A percentile compares a stretch with the other conserved stretches of the same genome.
phyloP scores from a whole-genome alignment of 2,329 filamentous ascomycete genomes.

The Xylaria polymorpha region DNA sequence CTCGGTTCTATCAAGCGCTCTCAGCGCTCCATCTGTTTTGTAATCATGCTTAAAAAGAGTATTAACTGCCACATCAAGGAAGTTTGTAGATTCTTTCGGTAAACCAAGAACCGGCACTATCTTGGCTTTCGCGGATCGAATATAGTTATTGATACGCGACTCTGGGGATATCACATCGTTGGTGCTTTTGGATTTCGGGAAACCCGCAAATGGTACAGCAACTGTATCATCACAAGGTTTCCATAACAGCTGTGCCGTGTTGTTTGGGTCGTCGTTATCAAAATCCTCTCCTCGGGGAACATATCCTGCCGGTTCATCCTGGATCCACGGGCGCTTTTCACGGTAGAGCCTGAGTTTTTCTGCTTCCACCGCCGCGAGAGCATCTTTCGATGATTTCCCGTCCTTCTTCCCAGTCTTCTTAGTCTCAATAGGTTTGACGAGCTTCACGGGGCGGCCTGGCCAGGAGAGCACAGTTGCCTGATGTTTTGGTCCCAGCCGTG shows the following conservation, averaged over 20 bases:
- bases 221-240: constrained; percentile 70
- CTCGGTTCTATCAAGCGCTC: constrained; percentile 74
- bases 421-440: constrained; percentile 87
- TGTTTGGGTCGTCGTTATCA: constrained; percentile 75
- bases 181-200: constrained; percentile 44
- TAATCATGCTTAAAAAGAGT: constrained; percentile 79
- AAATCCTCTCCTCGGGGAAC: constrained; percentile 84
- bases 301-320: constrained; percentile 91
- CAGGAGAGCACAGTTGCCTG: constrained; percentile 88
- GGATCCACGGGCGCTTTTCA: constrained; percentile 89
- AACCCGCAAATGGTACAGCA: constrained; percentile 28
- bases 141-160: constrained; percentile 78
- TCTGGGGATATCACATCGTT: constrained; percentile 60
- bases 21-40: constrained; percentile 75
- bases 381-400: constrained; percentile 81
- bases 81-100: constrained; percentile 81
- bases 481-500: constrained; percentile 88
- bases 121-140: constrained; percentile 74
- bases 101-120: constrained; percentile 73
- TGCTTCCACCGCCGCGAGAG: constrained; percentile 80
- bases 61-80: constrained; percentile 84
- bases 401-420: constrained; percentile 87
- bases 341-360: constrained; percentile 74
- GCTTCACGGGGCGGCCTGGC: constrained; percentile 88
- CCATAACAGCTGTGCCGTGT: constrained; percentile 82